Evolutionary conservation across 2,329 filamentous ascomycete species (phyloP).

Genomic region (Colletotrichum abscissum): DNA sequence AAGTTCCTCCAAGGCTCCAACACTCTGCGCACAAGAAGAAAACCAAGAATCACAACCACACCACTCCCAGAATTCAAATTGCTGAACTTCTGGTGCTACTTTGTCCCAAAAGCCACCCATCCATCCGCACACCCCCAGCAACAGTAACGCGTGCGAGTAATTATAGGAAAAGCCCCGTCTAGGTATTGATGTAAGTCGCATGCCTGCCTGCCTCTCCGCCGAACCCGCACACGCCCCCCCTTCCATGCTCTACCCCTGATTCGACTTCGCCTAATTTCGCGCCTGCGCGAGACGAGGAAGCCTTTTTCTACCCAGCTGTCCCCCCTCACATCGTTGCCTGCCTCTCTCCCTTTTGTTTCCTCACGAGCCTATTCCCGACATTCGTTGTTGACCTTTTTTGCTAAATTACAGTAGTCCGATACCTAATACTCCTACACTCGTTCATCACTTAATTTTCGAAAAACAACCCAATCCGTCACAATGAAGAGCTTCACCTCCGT

Average conservation of each 20-base stretch:
- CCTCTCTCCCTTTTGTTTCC: conserved; percentile 10
- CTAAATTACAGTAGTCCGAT: conserved; percentile 29
- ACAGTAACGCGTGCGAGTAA: conserved; percentile 10
- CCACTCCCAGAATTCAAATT: conserved; percentile 6
- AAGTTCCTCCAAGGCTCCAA: background rate
- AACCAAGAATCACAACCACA: background rate
- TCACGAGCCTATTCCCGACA: conserved; percentile 34
- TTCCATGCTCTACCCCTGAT: conserved; percentile 34
- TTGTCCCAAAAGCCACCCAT: background rate
- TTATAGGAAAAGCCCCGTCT: conserved; percentile 23
- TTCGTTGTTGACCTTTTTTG: conserved; percentile 34
- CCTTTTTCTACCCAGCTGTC: conserved; percentile 31
- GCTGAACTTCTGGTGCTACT: background rate
- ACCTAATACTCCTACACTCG: conserved; percentile 31
- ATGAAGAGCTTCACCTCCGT: conserved; percentile 47
- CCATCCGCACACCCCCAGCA: background rate
- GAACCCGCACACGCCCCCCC: conserved; percentile 26
- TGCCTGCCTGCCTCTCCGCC: conserved; percentile 16
- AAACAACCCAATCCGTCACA: conserved; percentile 39
- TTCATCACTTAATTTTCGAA: conserved; percentile 26
- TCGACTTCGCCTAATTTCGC: conserved; percentile 35
- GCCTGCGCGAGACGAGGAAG: conserved; percentile 25
- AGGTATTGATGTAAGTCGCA: conserved; percentile 33
- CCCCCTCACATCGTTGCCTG: background rate
- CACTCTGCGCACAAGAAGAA: background rate